phyloP scores from a whole-genome alignment of 108 stramenopile genomes.

The Nitzschia sp. region DNA sequence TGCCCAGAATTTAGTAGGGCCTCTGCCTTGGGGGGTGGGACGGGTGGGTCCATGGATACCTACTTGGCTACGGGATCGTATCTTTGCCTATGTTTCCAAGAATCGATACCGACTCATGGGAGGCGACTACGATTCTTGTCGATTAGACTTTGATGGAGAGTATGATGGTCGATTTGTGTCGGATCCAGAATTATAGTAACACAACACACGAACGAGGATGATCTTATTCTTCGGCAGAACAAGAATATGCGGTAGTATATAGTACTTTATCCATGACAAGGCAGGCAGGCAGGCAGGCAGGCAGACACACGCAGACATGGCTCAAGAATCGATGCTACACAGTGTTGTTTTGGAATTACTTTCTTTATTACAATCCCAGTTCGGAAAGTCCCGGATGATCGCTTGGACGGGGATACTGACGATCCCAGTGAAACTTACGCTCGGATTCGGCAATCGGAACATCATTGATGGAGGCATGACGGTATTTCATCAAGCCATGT shows the following conservation, averaged over 20 bases:
- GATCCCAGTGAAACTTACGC: slow-evolving; percentile 32
- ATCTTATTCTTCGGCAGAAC: no score
- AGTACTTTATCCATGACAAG: no score
- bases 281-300: no score
- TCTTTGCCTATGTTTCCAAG: neutral
- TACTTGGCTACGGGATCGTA: neutral
- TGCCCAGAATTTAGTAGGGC: neutral
- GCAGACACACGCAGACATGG: no score
- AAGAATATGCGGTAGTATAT: no score
- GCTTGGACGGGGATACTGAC: slow-evolving; percentile 19
- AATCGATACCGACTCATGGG: neutral
- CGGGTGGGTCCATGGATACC: neutral
- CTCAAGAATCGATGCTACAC: no score
- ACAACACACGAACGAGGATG: neutral
- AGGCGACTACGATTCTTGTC: neutral
- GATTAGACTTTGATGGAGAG: neutral
- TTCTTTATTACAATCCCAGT: slow-evolving; percentile 20
- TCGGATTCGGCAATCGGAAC: slow-evolving; percentile 53
- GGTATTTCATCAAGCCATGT: slow-evolving; percentile 47
- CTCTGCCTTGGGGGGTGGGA: neutral
- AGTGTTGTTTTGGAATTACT: no score
- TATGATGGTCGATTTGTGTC: neutral
- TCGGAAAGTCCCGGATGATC: slow-evolving; percentile 32
- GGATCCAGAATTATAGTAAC: neutral
- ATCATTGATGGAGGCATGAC: slow-evolving; percentile 73